Conservation (phyloP, 2,329 filamentous ascomycete species). For the Xylaria sp. region DNA sequence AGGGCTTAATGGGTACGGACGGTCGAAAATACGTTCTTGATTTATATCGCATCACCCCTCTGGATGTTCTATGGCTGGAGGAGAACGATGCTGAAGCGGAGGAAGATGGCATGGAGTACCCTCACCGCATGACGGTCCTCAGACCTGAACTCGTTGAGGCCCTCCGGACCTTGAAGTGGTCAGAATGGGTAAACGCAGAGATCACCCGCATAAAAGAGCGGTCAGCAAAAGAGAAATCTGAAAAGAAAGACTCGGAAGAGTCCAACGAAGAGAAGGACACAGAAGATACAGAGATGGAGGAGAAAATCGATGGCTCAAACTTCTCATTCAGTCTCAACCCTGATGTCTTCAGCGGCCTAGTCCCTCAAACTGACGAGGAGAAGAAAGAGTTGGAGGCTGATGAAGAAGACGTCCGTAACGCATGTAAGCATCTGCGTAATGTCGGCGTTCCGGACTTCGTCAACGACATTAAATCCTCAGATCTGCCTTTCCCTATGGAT, state of each 20-base stretch:
- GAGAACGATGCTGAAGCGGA: slow-evolving; percentile 67
- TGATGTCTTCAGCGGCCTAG: slow-evolving; percentile 93
- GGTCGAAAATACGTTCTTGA: slow-evolving; percentile 98
- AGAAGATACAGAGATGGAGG: slow-evolving; percentile 58
- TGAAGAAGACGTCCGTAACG: slow-evolving; percentile 87
- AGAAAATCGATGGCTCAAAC: slow-evolving; percentile 84
- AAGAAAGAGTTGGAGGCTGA: slow-evolving; percentile 85
- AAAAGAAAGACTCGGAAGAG: slow-evolving; percentile 45
- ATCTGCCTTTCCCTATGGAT: slow-evolving; percentile 98
- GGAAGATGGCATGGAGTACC: slow-evolving; percentile 70
- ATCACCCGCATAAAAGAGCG: slow-evolving; percentile 66
- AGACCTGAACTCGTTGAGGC: slow-evolving; percentile 90
- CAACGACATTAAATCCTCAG: slow-evolving; percentile 87
- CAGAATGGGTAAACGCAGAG: slow-evolving; percentile 86
- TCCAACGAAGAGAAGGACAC: slow-evolving; percentile 49
- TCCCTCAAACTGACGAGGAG: slow-evolving; percentile 89
- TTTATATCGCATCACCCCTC: slow-evolving; percentile 90
- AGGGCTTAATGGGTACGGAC: slow-evolving; percentile 96
- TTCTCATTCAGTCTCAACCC: slow-evolving; percentile 94
- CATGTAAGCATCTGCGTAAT: slow-evolving; percentile 80
- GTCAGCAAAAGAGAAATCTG: slow-evolving; percentile 45
- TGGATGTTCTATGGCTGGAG: slow-evolving; percentile 93
- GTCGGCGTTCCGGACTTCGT: slow-evolving; percentile 87
- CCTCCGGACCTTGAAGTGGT: slow-evolving; percentile 85
- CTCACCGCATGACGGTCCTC: slow-evolving; percentile 95